phyloP scores from a whole-genome alignment of 208 protist species.

The Crithidia thermophila region DNA sequence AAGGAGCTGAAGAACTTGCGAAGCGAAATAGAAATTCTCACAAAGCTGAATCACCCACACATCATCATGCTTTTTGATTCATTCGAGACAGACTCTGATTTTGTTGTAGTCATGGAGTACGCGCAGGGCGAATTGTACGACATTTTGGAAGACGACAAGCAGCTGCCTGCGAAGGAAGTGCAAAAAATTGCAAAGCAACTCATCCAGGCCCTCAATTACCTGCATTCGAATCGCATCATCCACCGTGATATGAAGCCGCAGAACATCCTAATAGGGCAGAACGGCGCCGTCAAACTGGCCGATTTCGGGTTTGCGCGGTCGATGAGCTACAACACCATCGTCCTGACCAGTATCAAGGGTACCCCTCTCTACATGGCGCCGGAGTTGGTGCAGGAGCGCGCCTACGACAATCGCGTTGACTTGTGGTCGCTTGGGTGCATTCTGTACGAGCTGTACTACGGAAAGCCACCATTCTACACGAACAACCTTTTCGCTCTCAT shows the following conservation, averaged over 20 bases:
- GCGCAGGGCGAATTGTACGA: constrained; percentile 95
- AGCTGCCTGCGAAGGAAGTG: constrained; percentile 91
- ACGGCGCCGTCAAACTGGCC: constrained; percentile 96
- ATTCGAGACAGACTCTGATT: constrained; percentile 96
- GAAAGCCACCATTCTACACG: constrained; percentile 97
- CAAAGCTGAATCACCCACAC: constrained; percentile 95
- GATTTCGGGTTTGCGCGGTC: constrained; percentile 98
- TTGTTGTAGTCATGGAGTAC: constrained; percentile 95
- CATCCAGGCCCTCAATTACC: constrained; percentile 95
- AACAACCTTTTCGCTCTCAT: constrained; percentile 97
- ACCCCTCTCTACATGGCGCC: constrained; percentile 98
- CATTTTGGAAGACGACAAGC: constrained; percentile 95
- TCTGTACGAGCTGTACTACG: constrained; percentile 97
- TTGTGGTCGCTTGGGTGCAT: constrained; percentile 99
- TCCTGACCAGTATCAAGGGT: constrained; percentile 96
- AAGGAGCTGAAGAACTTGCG: constrained; percentile 93
- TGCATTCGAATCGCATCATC: constrained; percentile 98
- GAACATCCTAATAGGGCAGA: constrained; percentile 97
- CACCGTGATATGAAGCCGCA: constrained; percentile 97
- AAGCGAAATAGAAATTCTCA: constrained; percentile 97
- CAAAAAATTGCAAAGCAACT: constrained; percentile 96
- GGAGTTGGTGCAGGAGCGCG: constrained; percentile 94
- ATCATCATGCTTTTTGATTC: constrained; percentile 97
- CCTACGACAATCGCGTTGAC: constrained; percentile 96
- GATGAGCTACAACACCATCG: constrained; percentile 95